Evolutionary conservation across 192 early-diverging fungal species (phyloP).

Genomic region (Backusella westeae): DNA sequence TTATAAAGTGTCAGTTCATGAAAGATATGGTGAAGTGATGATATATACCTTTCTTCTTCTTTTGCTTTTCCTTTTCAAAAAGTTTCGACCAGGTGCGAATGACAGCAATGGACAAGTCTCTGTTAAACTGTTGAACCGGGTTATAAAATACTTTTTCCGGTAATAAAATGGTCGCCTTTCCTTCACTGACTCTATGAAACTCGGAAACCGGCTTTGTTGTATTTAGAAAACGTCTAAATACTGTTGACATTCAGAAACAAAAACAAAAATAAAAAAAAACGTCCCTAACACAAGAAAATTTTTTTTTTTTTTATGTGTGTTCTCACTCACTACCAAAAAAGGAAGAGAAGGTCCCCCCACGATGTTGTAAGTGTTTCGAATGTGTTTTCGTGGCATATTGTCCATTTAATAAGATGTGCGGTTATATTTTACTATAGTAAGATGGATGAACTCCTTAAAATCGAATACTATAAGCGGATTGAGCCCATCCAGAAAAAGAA

Average conservation of each 20-base stretch:
- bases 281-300: background rate
- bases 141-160: constrained; percentile 98
- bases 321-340: background rate
- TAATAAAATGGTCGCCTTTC: constrained; percentile 81
- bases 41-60: background rate
- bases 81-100: constrained; percentile 91
- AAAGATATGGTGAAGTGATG: background rate
- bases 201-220: constrained; percentile 20
- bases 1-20: background rate
- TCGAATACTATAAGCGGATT: too few relatives aligned
- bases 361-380: too few relatives aligned
- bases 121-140: constrained; percentile 95
- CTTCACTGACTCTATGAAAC: constrained; percentile 70
- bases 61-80: constrained; percentile 59
- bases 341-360: background rate
- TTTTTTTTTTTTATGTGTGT: background rate
- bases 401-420: too few relatives aligned
- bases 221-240: background rate
- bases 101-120: constrained; percentile 96
- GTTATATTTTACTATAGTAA: too few relatives aligned
- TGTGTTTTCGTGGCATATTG: too few relatives aligned
- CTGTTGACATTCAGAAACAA: background rate
- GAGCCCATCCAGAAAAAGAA: too few relatives aligned
- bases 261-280: background rate
- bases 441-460: too few relatives aligned